A percentile compares a stretch with the other conserved stretches of the same genome.
phyloP scores from a whole-genome alignment of 1,139 yeast species.

The Pichia sp. region DNA sequence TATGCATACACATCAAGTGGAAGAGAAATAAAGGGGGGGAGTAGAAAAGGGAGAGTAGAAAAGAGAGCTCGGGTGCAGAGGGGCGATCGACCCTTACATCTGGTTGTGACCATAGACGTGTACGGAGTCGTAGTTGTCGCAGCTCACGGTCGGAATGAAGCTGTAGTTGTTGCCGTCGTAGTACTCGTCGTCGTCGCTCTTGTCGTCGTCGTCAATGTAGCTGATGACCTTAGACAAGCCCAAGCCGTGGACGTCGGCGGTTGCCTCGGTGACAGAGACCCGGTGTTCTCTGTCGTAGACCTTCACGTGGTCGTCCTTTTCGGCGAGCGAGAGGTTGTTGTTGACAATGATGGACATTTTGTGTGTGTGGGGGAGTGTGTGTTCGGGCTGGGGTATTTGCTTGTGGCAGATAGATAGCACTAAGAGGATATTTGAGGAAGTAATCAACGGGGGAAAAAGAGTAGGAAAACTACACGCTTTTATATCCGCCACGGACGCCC shows the following conservation, averaged over 20 bases:
- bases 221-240: conserved; percentile 13
- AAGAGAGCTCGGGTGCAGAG: not conserved
- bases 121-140: conserved; percentile 14
- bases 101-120: conserved; percentile 16
- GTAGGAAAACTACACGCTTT: too few relatives aligned
- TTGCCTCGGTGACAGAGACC: conserved; percentile 10
- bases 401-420: not conserved
- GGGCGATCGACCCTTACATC: conserved; percentile 3
- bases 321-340: conserved; percentile 13
- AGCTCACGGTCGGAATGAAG: conserved; percentile 14
- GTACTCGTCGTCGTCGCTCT: conserved; percentile 1
- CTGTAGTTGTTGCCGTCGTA: conserved; percentile 1
- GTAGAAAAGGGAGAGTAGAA: not conserved
- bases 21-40: not conserved
- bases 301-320: conserved; percentile 11
- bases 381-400: too few relatives aligned
- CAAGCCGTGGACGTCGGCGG: conserved; percentile 7
- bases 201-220: conserved; percentile 9
- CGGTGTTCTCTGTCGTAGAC: conserved; percentile 15
- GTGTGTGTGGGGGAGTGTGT: not conserved
- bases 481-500: not conserved
- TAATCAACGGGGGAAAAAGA: too few relatives aligned
- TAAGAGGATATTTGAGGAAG: not conserved
- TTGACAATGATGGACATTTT: conserved; percentile 16
- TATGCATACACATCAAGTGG: not conserved